Base-by-base conservation (phyloP, 2,329 filamentous ascomycete species). In the Fonsecaea erecta region DNA sequence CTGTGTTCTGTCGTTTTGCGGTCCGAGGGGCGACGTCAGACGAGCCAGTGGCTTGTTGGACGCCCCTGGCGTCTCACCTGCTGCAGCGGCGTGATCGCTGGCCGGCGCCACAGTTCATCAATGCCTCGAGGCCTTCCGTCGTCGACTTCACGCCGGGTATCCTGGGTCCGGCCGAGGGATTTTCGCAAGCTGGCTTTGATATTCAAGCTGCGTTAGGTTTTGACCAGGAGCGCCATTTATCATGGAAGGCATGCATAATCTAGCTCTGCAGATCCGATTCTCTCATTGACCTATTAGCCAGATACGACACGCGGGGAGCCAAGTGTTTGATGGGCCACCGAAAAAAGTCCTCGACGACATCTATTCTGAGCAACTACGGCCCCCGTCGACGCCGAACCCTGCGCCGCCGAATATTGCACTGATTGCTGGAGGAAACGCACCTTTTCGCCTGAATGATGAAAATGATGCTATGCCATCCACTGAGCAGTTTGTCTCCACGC, bases 101-200 rank as follows among this genome's bases (percentile, higher is more conserved):
- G 65, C 59, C 52, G 21, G 26, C 18, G 43, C 62, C 35, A 24
- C 51, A 57, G 51, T 67, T 54, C 51, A 34, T 32, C 58, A 35
- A 55, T 34, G 16, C 43, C 18, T 63, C 32, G 3, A 37, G 26
- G n/a, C 65, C 65, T 2, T 12, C 54, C 5, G 58, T 68, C 24
- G 46, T 53, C 21, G 65, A 65, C 24, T 32, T 65, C 28, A 58
- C 51, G 9, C 65, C 65, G 14, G 34, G 21, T 21, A 35, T 62
- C 28, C 40, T 68, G 30, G 65, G 62, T 9, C 62, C 65, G 21
- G 48, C 65, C 6, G 65, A 68, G 32, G 65, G 65, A 46, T 68
- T 68, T 52, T 53, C 56, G 24, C 62, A 68, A 43, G 65, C 57
- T 26, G 63, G 62, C 2, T 65, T 53, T 34, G 48, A 55, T 0